These are phyloP conservation scores for Cercospora sesami DNA, from an alignment of 2,329 filamentous ascomycete species.

Conservation along the genomic window DNA sequence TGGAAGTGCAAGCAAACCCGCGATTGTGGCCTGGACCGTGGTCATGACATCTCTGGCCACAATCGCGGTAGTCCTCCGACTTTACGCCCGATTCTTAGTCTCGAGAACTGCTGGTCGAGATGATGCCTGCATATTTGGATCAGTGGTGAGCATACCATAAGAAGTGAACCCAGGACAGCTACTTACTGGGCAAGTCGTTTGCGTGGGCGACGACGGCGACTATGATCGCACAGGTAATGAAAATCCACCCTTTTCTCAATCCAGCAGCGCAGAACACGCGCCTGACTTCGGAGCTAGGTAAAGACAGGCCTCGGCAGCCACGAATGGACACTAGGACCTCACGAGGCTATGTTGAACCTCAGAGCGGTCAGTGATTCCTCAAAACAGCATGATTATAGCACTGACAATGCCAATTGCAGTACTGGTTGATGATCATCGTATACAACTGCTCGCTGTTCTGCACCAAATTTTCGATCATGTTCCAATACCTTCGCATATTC, in stretches of 20 bases:
- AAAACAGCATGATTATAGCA: background rate
- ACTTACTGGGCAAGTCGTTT: background rate
- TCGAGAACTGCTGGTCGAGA: slow-evolving; percentile 17
- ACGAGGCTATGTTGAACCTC: slow-evolving; percentile 9
- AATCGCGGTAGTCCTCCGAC: slow-evolving; percentile 21
- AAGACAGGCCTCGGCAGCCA: slow-evolving; percentile 14
- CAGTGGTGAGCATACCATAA: slow-evolving; percentile 4
- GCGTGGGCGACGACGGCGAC: background rate
- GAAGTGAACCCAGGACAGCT: too few relatives aligned
- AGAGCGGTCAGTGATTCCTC: slow-evolving; percentile 1
- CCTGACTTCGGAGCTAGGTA: background rate
- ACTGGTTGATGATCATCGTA: slow-evolving; percentile 29
- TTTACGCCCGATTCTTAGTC: slow-evolving; percentile 19
- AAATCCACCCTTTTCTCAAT: background rate
- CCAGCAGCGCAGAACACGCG: background rate
- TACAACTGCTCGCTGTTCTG: slow-evolving; percentile 42
- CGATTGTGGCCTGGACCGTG: slow-evolving; percentile 27
- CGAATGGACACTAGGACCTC: slow-evolving; percentile 5
- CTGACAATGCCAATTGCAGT: background rate
- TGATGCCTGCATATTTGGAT: slow-evolving; percentile 14
- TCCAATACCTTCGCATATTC: slow-evolving; percentile 52
- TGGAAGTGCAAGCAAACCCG: background rate
- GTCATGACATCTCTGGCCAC: slow-evolving; percentile 28
- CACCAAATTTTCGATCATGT: slow-evolving; percentile 49
- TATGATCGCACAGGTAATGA: background rate